Percentiles rank a stretch among this genome's conserved stretches.
Conservation (phyloP, 23 red algal species). For the Gracilaria domingensis region DNA sequence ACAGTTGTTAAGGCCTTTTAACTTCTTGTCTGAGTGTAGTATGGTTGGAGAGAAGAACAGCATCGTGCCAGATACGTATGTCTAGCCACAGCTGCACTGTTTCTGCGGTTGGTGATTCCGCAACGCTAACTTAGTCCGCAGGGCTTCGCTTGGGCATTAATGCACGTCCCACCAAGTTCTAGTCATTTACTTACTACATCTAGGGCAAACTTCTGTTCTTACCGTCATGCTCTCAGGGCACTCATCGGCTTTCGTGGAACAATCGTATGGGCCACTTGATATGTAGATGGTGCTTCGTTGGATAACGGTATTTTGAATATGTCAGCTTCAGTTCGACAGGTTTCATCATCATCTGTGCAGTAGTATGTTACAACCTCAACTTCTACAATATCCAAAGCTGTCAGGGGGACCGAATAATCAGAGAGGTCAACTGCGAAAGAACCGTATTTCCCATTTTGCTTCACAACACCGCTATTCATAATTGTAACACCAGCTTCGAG, state of each 20-base stretch:
- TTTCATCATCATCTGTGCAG: conserved; percentile 66
- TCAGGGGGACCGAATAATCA: not conserved
- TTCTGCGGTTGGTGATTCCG: too few species aligned
- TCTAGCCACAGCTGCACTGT: not conserved
- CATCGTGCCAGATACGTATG: not conserved
- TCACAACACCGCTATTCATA: conserved; percentile 20
- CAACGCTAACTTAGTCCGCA: not conserved
- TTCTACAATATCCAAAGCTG: conserved; percentile 17
- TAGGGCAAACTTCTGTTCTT: not conserved
- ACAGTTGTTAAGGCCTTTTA: conserved; percentile 73
- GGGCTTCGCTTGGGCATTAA: not conserved
- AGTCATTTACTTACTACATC: not conserved
- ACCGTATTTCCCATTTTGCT: conserved; percentile 32
- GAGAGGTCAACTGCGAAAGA: conserved; percentile 56
- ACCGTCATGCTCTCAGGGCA: not conserved
- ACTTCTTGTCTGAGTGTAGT: too few species aligned
- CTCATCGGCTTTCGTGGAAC: conserved; percentile 13
- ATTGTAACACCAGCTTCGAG: not conserved
- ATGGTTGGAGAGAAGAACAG: too few species aligned
- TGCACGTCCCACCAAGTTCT: not conserved
- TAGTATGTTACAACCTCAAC: conserved; percentile 70
- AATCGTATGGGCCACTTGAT: conserved; percentile 43
- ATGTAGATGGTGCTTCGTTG: not conserved
- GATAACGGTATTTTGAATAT: conserved; percentile 43
- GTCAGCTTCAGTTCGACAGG: conserved; percentile 59